phyloP scores from a whole-genome alignment of 163 green algal genomes.

The Scenedesmus sp. region DNA sequence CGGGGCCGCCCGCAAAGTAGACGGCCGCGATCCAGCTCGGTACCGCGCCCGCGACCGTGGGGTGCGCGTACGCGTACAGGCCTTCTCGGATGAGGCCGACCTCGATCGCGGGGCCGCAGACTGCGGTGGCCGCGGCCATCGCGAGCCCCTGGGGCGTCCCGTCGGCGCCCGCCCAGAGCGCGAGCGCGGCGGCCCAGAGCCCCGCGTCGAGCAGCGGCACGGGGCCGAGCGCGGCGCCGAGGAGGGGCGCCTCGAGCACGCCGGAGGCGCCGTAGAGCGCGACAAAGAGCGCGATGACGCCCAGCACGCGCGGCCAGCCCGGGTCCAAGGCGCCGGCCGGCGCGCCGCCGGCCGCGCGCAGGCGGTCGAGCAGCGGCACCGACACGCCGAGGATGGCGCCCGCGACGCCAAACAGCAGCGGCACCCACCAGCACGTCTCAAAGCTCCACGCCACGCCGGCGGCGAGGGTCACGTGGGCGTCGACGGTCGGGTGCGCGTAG shows the following conservation, averaged over 20 bases:
- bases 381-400: slow-evolving; percentile 63
- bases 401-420: slow-evolving; percentile 67
- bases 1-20: slow-evolving; percentile 68
- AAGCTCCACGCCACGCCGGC: slow-evolving; percentile 45
- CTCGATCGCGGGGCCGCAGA: slow-evolving; percentile 30
- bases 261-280: slow-evolving; percentile 36
- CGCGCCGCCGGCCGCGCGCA: too few species aligned
- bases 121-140: slow-evolving; percentile 24
- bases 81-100: slow-evolving; percentile 6
- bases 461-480: slow-evolving; percentile 20
- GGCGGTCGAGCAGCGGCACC: slow-evolving; percentile 50
- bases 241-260: slow-evolving; percentile 16
- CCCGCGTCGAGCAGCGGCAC: slow-evolving; percentile 25
- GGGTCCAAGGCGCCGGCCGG: too few species aligned
- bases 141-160: slow-evolving; percentile 20
- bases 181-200: slow-evolving; percentile 5
- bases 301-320: slow-evolving; percentile 41
- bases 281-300: slow-evolving; percentile 42
- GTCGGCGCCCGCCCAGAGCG: slow-evolving; percentile 49
- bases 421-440: slow-evolving; percentile 73
- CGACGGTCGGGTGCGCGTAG: slow-evolving; percentile 53
- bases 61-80: slow-evolving; percentile 45
- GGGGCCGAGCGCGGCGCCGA: neutral
- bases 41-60: slow-evolving; percentile 54
- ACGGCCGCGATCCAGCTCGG: slow-evolving; percentile 78